These are phyloP conservation scores for Boletales sp. DNA, from an alignment of 768 basidiomycete genomes.

Conservation along the genomic window DNA sequence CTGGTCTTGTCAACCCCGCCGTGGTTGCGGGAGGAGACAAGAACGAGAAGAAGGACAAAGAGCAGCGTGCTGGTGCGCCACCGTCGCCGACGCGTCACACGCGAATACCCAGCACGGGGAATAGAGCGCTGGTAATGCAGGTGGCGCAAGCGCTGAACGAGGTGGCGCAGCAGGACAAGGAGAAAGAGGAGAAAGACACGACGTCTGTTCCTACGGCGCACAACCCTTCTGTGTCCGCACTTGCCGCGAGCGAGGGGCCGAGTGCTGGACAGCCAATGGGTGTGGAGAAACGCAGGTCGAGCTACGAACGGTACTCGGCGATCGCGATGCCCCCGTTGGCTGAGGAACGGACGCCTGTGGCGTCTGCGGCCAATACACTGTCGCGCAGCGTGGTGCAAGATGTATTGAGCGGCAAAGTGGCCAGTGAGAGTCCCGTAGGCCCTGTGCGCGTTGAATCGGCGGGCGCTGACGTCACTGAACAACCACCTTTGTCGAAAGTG, in stretches of 20 bases:
- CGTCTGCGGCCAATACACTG: constrained; percentile 54
- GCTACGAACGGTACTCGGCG: constrained; percentile 62
- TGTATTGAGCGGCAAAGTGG: constrained; percentile 2
- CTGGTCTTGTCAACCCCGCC: constrained; percentile 32
- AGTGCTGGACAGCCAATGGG: constrained; percentile 7
- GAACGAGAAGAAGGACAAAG: constrained; percentile 19
- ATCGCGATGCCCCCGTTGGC: constrained; percentile 60
- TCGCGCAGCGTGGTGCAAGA: constrained; percentile 28
- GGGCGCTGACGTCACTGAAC: neutral
- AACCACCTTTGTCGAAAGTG: constrained; percentile 15
- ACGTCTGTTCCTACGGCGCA: neutral
- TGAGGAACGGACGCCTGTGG: constrained; percentile 62
- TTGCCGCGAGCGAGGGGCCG: constrained; percentile 5
- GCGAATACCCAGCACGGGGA: constrained; percentile 67
- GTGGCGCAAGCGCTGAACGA: constrained; percentile 61
- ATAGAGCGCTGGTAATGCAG: constrained; percentile 74
- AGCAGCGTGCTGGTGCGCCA: constrained; percentile 11
- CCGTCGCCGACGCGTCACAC: constrained; percentile 41
- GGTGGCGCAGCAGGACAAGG: constrained; percentile 16
- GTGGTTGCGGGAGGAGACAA: neutral
- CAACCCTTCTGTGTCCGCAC: neutral
- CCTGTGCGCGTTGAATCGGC: constrained; percentile 8
- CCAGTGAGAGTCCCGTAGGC: constrained; percentile 8
- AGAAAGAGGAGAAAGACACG: neutral
- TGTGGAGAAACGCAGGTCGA: constrained; percentile 60